phyloP scores from a whole-genome alignment of 345 rosid species.

The Boechera retrofracta region DNA sequence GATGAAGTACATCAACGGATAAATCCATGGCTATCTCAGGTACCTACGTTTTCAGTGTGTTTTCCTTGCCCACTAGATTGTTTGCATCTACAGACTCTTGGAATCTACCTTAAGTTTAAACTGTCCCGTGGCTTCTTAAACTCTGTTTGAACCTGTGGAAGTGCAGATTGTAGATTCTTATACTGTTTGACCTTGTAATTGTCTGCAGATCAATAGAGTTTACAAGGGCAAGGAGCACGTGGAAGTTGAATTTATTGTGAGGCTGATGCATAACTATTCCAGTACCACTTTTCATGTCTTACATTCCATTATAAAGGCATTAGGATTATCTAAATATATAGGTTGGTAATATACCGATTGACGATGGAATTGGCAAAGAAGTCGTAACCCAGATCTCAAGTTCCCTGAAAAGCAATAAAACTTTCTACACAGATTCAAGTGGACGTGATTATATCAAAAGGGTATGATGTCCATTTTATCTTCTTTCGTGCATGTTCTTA shows the following conservation, averaged over 20 bases:
- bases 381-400: constrained; percentile 71
- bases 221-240: constrained; percentile 88
- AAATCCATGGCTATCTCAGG: constrained; percentile 93
- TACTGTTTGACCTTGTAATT: constrained; percentile 19
- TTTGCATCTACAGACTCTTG: constrained; percentile 17
- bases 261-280: constrained; percentile 45
- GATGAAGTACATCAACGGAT: constrained; percentile 88
- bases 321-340: constrained; percentile 37
- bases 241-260: constrained; percentile 92
- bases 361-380: constrained; percentile 78
- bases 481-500: neutral
- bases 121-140: neutral
- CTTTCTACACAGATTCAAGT: constrained; percentile 84
- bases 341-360: constrained; percentile 77
- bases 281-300: constrained; percentile 13
- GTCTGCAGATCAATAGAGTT: constrained; percentile 73
- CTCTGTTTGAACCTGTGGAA: constrained; percentile 24
- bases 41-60: constrained; percentile 35
- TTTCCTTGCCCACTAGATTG: constrained; percentile 12
- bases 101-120: constrained; percentile 15
- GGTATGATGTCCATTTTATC: constrained; percentile 47
- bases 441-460: constrained; percentile 84
- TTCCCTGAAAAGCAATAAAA: constrained; percentile 57
- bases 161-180: constrained; percentile 27
- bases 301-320: constrained; percentile 14